A percentile compares a stretch with the other conserved stretches of the same genome.
phyloP scores from a whole-genome alignment of 1,284 basidiomycete genomes.

The Cryptococcus sp. region DNA sequence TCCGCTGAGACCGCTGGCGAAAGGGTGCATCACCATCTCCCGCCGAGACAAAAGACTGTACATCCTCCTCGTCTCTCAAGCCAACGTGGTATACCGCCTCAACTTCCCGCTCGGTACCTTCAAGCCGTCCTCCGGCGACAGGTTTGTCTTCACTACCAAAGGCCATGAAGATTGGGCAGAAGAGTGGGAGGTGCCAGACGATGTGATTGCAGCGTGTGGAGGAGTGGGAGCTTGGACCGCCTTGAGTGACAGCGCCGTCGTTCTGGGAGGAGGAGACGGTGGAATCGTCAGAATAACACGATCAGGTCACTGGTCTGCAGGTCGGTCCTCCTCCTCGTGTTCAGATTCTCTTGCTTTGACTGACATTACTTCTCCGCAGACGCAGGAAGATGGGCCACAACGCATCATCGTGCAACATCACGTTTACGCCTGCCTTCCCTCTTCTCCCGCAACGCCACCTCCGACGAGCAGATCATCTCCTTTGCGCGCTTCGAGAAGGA shows the following conservation, averaged over 20 bases:
- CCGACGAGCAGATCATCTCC: constrained; percentile 42
- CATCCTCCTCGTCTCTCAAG: constrained; percentile 67
- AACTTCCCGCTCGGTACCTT: constrained; percentile 59
- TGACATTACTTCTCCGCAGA: constrained; percentile 6
- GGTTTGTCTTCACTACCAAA: constrained; percentile 33
- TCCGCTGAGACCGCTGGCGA: constrained; percentile 61
- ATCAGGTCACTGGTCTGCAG: constrained; percentile 23
- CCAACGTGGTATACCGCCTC: constrained; percentile 74
- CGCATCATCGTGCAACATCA: constrained; percentile 40
- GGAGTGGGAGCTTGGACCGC: constrained; percentile 62
- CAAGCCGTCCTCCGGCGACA: constrained; percentile 23
- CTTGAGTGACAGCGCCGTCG: constrained; percentile 68
- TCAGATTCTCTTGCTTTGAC: not conserved
- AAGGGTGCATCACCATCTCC: constrained; percentile 60
- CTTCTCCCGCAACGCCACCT: constrained; percentile 36
- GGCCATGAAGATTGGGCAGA: constrained; percentile 44
- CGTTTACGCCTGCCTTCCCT: constrained; percentile 40
- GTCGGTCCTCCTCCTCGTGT: constrained; percentile 20
- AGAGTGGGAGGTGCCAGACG: constrained; percentile 42
- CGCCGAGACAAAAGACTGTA: constrained; percentile 64
- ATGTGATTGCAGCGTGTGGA: constrained; percentile 29
- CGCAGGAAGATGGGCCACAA: constrained; percentile 34
- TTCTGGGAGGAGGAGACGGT: constrained; percentile 68
- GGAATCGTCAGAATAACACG: constrained; percentile 69
- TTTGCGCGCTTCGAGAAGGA: constrained; percentile 33